phyloP scores from a whole-genome alignment of 306 rosid species.

The Quercus alba region DNA sequence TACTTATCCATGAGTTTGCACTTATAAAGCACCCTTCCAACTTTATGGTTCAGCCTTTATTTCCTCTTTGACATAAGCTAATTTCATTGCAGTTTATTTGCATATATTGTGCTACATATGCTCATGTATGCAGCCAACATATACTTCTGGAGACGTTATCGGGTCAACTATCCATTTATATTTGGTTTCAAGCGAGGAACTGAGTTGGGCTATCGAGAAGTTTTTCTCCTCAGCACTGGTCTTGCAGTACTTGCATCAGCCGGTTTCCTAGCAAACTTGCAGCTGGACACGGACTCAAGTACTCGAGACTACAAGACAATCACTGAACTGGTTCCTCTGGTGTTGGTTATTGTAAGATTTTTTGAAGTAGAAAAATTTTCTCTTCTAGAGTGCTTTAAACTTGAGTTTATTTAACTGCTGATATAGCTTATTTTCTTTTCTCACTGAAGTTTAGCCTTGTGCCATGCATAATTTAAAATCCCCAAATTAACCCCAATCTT shows the following conservation, averaged over 20 bases:
- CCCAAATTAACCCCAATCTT: slow-evolving; percentile 1
- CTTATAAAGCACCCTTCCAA: neutral
- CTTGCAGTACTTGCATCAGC: slow-evolving; percentile 61
- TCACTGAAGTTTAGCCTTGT: neutral
- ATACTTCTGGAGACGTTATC: slow-evolving; percentile 63
- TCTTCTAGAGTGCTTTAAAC: neutral
- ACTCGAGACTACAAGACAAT: slow-evolving; percentile 34
- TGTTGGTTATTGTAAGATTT: slow-evolving; percentile 53
- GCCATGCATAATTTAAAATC: neutral
- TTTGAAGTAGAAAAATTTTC: neutral
- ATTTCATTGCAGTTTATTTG: slow-evolving; percentile 62
- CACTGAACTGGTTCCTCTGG: slow-evolving; percentile 63
- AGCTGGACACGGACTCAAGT: slow-evolving; percentile 48
- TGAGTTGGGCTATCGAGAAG: slow-evolving; percentile 50
- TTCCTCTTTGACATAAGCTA: slow-evolving; percentile 16
- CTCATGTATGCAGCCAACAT: slow-evolving; percentile 64
- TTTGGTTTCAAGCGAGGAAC: slow-evolving; percentile 75
- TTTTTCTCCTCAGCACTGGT: slow-evolving; percentile 64
- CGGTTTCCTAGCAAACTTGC: slow-evolving; percentile 63
- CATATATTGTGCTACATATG: slow-evolving; percentile 61
- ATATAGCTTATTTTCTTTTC: neutral
- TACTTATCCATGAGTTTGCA: neutral
- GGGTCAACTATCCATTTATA: slow-evolving; percentile 68
- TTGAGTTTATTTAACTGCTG: slow-evolving; percentile 1
- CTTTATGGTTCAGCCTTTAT: neutral